These are phyloP conservation scores for Erysimum cheiranthoides DNA, from an alignment of 345 rosid species.

Conservation along the genomic window DNA sequence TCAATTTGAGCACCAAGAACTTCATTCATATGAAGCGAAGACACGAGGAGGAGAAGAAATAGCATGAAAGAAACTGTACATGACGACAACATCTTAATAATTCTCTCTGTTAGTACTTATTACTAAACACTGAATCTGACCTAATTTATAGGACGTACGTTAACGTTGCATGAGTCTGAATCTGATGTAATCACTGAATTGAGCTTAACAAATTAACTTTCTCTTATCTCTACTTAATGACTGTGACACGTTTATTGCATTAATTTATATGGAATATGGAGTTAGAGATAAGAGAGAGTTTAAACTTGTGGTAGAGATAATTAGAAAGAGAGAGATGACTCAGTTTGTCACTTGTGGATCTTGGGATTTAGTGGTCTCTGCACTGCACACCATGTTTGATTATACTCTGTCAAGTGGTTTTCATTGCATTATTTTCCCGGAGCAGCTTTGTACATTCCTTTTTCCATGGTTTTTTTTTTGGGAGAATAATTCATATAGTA, in stretches of 20 bases:
- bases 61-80: not conserved
- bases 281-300: not conserved
- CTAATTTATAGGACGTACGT: not conserved
- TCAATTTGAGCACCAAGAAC: not conserved
- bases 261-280: not conserved
- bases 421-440: too few species aligned
- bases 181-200: not conserved
- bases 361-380: not conserved
- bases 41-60: not conserved
- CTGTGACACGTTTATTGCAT: not conserved
- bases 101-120: not conserved
- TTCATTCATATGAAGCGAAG: not conserved
- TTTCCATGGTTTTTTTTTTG: too few species aligned
- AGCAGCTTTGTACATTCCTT: too few species aligned
- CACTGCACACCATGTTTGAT: not conserved
- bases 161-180: not conserved
- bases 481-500: too few species aligned
- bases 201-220: not conserved
- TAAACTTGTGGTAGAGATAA: not conserved
- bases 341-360: not conserved
- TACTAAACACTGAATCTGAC: not conserved
- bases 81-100: not conserved
- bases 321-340: not conserved
- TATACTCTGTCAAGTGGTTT: not conserved
- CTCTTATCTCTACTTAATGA: not conserved